Conservation (phyloP, 2,329 filamentous ascomycete genomes). For the Penicillium concentricum region DNA sequence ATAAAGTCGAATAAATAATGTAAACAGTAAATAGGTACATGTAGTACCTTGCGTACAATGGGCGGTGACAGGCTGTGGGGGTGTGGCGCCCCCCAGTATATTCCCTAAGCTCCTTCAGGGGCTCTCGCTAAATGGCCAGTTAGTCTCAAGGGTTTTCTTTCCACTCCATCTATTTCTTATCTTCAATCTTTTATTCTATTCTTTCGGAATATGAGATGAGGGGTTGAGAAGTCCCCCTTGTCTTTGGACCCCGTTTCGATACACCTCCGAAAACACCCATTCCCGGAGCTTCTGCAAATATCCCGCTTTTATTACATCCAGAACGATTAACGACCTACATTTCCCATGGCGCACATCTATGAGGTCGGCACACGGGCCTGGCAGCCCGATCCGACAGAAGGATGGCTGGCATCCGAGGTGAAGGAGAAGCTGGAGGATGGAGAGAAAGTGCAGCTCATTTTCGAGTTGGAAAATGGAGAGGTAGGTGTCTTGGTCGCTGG, state of each 20-base stretch:
- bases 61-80: slow-evolving; percentile 29
- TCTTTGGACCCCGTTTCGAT: slow-evolving; percentile 23
- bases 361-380: slow-evolving; percentile 96
- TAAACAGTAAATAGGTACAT: neutral
- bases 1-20: too few relatives aligned
- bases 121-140: slow-evolving; percentile 30
- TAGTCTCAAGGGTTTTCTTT: slow-evolving; percentile 19
- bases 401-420: slow-evolving; percentile 96
- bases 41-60: neutral
- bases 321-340: slow-evolving; percentile 5
- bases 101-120: slow-evolving; percentile 28
- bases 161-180: slow-evolving; percentile 8
- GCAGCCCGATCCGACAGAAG: slow-evolving; percentile 94
- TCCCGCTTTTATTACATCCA: slow-evolving; percentile 9
- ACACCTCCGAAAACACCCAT: slow-evolving; percentile 3
- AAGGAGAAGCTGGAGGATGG: slow-evolving; percentile 79
- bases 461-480: slow-evolving; percentile 90
- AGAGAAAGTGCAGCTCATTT: slow-evolving; percentile 82
- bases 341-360: slow-evolving; percentile 82
- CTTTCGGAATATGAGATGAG: slow-evolving; percentile 28
- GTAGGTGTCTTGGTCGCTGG: slow-evolving; percentile 48
- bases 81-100: slow-evolving; percentile 25
- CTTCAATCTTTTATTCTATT: slow-evolving; percentile 18
- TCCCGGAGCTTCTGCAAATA: slow-evolving; percentile 10
- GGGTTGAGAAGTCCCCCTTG: slow-evolving; percentile 23